Evolutionary conservation across 257 asterid genomes (phyloP).

Genomic region (Hygrophila difformis): DNA sequence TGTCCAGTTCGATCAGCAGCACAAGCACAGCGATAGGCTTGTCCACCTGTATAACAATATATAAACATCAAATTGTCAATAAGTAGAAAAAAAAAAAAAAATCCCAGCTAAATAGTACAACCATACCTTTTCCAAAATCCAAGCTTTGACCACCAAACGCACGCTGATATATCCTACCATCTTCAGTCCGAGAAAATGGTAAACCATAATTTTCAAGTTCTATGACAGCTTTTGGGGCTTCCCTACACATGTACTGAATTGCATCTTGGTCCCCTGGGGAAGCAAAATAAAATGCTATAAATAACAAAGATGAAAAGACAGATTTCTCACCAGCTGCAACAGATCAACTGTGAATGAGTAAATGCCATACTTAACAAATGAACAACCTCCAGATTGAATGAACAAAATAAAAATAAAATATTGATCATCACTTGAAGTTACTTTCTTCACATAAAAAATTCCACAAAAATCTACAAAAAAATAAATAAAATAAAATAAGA

Average conservation of each 20-base stretch:
- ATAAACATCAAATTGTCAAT: neutral
- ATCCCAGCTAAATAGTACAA: neutral
- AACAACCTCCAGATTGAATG: neutral
- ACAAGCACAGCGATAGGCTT: conserved; percentile 83
- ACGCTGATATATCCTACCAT: conserved; percentile 76
- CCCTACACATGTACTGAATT: conserved; percentile 81
- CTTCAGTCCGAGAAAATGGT: conserved; percentile 78
- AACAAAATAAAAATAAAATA: too few species aligned
- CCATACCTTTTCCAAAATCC: conserved; percentile 62
- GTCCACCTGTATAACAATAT: conserved; percentile 40
- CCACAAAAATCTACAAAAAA: too few species aligned
- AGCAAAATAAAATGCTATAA: conserved; percentile 2
- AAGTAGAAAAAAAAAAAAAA: neutral
- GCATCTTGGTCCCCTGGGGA: conserved; percentile 74
- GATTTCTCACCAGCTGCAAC: too few species aligned
- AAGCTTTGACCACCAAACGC: conserved; percentile 89
- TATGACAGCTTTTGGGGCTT: conserved; percentile 80
- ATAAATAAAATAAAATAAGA: too few species aligned
- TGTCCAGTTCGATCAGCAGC: conserved; percentile 90
- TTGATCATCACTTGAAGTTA: too few species aligned
- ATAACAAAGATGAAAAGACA: too few species aligned
- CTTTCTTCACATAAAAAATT: too few species aligned
- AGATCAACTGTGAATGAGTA: too few species aligned
- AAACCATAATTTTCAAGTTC: conserved; percentile 79
- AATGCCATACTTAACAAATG: too few species aligned